Evolutionary conservation across 768 basidiomycete species (phyloP), one percentile per base, ranked within the genome.

Genomic region (Pulveroboletus frians): DNA sequence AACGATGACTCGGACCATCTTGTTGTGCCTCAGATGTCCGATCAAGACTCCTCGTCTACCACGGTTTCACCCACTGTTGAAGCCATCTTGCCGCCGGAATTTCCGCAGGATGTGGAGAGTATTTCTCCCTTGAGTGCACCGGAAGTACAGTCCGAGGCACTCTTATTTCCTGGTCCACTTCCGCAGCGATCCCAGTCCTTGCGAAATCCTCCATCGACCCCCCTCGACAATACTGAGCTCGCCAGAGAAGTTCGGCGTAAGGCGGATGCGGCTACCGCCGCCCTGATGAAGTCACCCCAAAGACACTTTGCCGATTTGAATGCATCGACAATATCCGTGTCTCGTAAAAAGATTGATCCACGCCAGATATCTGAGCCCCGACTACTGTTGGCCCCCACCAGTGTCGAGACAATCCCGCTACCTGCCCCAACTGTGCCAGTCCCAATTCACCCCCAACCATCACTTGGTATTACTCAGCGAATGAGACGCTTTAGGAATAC

Each of bases 401-500:
- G 80, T 53, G 77, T 87, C 21, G 82, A 85, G 57, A 77, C 83
- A 3, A 73, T 85, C 44, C 83, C 85, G 36, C 69, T 84, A 37
- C 79, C 76, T 29, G 50, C 39, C 23, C 48, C 52, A 18, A 51
- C 49, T 5, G 70, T 77, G 10, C 72, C 79, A 20, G 55, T 58
- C 17, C 46, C 58, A 29, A 41, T 56, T 20, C 67, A 70, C 49
- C 67, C 71, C 11, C 64, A 72, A 36, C 62, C 76, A 26, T 77
- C 75, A 46, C 62, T 75, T 32, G 72, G 69, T 57, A 76, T 91
- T 50, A 83, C 85, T 39, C 79, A 81, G 35, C 80, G 87, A 20
- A 81, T 92, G 72, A 84, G 80, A 66, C 83, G 78, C 60, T 68
- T 92, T 41, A 75, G 83, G 45, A 78, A 86, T 43, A 84, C 85